Percentiles rank a stretch among this genome's conserved stretches.
Evolutionary conservation across 108 stramenopile species (phyloP).

Genomic region (Pseudonitzschia multistriata): DNA sequence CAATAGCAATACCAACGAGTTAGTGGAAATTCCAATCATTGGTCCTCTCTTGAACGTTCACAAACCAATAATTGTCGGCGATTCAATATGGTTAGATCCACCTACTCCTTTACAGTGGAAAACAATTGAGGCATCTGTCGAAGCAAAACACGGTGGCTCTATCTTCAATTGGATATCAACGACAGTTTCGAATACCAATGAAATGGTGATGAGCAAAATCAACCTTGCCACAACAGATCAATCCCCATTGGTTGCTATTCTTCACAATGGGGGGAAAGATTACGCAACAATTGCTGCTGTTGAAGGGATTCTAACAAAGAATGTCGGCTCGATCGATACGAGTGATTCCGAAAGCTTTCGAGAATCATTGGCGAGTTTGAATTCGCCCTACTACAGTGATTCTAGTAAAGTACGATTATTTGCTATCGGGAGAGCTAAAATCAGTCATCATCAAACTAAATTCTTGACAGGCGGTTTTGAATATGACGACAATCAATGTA

Average conservation of each 20-base stretch:
- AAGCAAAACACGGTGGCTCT: neutral
- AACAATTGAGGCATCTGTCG: slow-evolving; percentile 37
- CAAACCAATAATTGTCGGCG: slow-evolving; percentile 36
- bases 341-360: slow-evolving; percentile 26
- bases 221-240: slow-evolving; percentile 32
- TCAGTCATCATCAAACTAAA: slow-evolving; percentile 34
- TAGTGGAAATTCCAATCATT: slow-evolving; percentile 35
- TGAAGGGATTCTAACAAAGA: slow-evolving; percentile 33
- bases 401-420: slow-evolving; percentile 34
- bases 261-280: slow-evolving; percentile 18
- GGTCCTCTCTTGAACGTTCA: slow-evolving; percentile 33
- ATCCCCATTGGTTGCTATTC: slow-evolving; percentile 53
- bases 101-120: slow-evolving; percentile 53
- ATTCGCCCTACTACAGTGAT: slow-evolving; percentile 14
- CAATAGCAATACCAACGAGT: neutral
- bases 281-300: slow-evolving; percentile 67
- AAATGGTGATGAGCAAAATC: neutral
- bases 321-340: slow-evolving; percentile 9
- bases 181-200: slow-evolving; percentile 14
- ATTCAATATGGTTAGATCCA: slow-evolving; percentile 29
- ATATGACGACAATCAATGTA: neutral
- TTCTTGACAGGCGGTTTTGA: neutral
- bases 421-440: slow-evolving; percentile 57
- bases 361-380: slow-evolving; percentile 28
- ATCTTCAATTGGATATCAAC: neutral